These are phyloP conservation scores for Dactylellina leptospora DNA, from an alignment of 2,329 filamentous ascomycete species.

Conservation along the genomic window DNA sequence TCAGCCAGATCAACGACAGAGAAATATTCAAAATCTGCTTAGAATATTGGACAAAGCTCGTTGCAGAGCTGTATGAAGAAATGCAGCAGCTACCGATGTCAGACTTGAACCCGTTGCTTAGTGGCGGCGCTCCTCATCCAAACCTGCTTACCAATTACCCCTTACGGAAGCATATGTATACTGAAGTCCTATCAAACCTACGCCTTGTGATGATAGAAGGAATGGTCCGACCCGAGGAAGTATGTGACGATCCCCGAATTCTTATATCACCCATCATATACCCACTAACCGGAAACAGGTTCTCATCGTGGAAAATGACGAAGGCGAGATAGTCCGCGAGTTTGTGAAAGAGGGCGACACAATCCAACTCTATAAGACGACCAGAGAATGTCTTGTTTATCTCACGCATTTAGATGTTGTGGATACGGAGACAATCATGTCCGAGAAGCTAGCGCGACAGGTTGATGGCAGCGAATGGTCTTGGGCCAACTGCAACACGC, in stretches of 20 bases:
- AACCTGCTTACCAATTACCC: conserved; percentile 86
- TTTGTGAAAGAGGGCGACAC: conserved; percentile 99
- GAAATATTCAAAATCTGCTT: conserved; percentile 99
- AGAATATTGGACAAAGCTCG: conserved; percentile 98
- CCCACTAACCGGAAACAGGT: too few relatives aligned
- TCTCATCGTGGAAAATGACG: conserved; percentile 98
- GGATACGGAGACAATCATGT: conserved; percentile 99
- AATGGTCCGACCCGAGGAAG: conserved; percentile 96
- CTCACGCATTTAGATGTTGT: conserved; percentile 96
- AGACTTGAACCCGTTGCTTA: conserved; percentile 88
- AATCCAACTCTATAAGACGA: conserved; percentile 99
- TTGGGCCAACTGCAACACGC: conserved; percentile 99
- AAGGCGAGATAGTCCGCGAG: conserved; percentile 97
- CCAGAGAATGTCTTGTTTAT: conserved; percentile 94
- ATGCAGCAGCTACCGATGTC: conserved; percentile 96
- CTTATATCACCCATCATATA: too few relatives aligned
- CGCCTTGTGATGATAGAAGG: conserved; percentile 99
- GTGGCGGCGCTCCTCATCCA: conserved; percentile 84
- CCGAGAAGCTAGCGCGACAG: conserved; percentile 93
- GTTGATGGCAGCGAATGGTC: conserved; percentile 98
- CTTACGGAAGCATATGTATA: conserved; percentile 97
- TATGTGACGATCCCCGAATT: too few relatives aligned
- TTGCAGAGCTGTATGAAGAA: conserved; percentile 97
- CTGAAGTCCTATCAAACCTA: conserved; percentile 89
- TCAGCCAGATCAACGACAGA: conserved; percentile 97